A percentile compares a stretch with the other conserved stretches of the same genome.
phyloP scores from a whole-genome alignment of 1,139 yeast species.

The Magnusiomyces tetraspermus region DNA sequence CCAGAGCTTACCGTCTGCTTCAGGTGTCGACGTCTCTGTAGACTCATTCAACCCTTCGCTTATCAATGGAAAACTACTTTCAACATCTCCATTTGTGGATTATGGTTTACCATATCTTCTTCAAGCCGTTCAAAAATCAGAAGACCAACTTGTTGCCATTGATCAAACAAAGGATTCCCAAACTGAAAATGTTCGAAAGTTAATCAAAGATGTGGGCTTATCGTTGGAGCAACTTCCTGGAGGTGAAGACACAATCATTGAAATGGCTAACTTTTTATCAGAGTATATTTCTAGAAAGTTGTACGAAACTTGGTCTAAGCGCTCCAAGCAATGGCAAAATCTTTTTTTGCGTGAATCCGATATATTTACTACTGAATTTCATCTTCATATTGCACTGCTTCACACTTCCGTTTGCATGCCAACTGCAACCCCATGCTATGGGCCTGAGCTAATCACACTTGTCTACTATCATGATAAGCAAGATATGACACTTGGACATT shows the following conservation, averaged over 20 bases:
- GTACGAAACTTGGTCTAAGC: conserved; percentile 27
- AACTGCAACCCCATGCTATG: conserved; percentile 85
- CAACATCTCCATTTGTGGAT: conserved; percentile 67
- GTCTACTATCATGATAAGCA: conserved; percentile 78
- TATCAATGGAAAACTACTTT: conserved; percentile 38
- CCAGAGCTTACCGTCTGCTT: not conserved
- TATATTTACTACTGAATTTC: conserved; percentile 56
- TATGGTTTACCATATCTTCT: conserved; percentile 60
- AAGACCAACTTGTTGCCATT: conserved; percentile 36
- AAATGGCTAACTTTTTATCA: conserved; percentile 23
- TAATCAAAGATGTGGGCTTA: conserved; percentile 16
- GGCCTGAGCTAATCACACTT: conserved; percentile 73
- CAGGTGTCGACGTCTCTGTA: not conserved
- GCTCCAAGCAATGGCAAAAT: conserved; percentile 54
- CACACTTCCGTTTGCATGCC: conserved; percentile 76
- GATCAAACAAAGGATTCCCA: conserved; percentile 23
- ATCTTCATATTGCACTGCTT: conserved; percentile 67
- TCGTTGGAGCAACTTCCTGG: conserved; percentile 22
- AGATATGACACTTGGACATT: conserved; percentile 83
- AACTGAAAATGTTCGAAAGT: conserved; percentile 13
- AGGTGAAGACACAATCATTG: conserved; percentile 18
- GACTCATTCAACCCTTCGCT: conserved; percentile 17
- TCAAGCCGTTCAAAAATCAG: conserved; percentile 46
- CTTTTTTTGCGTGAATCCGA: conserved; percentile 42
- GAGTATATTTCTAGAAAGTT: conserved; percentile 21